Evolutionary conservation across 202 grass and related monocot genomes (phyloP), one percentile per base, ranked within the genome.

Genomic region (Bolboschoenoplectus hybrid): DNA sequence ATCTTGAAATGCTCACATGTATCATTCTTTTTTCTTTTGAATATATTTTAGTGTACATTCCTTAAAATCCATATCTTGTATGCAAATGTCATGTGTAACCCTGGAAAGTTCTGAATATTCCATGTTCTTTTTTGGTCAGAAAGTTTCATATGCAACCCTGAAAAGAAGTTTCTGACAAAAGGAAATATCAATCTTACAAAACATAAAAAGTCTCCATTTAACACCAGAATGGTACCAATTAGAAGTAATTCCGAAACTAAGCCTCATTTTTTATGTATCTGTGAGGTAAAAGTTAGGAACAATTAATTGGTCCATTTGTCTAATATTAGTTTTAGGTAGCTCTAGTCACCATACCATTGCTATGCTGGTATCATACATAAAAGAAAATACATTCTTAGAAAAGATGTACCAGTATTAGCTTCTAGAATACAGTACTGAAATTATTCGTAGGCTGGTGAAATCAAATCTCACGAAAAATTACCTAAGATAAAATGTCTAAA

Each of bases 161-260:
- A 6, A 19, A 43, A 75, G 20, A 13, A 74, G 5, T 26, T 74
- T 19, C 71, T 53, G 47, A 36, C 26, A 36, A 75, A 12, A 45
- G 68, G 68, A 14, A 72, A n/a, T 44, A 71, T 19, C 26, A 46
- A 47, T 26, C 19, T 50, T 3, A 35, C 32, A 77, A 77, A 77
- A 57, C 46, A 50, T 51, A 52, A 40, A 14, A 57, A 76, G 49
- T 38, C 32, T 14, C 20, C 13, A 58, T 52, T 41, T 55, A 40
- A 58, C 26, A 3, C 49, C 14, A 16, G 26, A 47, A 76, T 38
- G 73, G 73, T 76, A 55, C 45, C 3, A 74, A 14, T 13, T 52
- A 52, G 3, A 75, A 53, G 11, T 12, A 11, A 74, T 76, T 76
- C n/a, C 74, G 34, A 78, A 57, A 78, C 6, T 40, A 57, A 78